Evolutionary conservation across 495 filamentous ascomycete species (phyloP).

Genomic region (Astrothelium subdiscretum): DNA sequence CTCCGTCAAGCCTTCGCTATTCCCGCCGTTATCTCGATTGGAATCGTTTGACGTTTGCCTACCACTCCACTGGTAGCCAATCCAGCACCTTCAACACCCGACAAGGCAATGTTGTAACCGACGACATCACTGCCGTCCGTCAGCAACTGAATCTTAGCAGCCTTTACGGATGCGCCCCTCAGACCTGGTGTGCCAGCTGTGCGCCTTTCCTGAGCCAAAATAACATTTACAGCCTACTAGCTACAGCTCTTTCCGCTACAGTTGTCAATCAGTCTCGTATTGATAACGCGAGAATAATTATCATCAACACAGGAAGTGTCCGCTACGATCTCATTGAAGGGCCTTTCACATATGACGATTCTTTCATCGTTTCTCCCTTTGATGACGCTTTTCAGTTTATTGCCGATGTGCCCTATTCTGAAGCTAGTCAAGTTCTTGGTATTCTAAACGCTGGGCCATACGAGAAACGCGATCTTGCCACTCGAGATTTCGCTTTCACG

Average conservation of each 20-base stretch:
- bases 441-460: conserved; percentile 32
- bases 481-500: conserved; percentile 20
- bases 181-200: conserved; percentile 31
- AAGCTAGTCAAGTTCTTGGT: conserved; percentile 23
- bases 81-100: conserved; percentile 22
- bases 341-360: conserved; percentile 30
- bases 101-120: conserved; percentile 15
- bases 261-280: conserved; percentile 25
- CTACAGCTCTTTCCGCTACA: conserved; percentile 21
- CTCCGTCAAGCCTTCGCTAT: conserved; percentile 16
- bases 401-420: conserved; percentile 25
- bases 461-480: conserved; percentile 29
- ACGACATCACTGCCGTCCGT: conserved; percentile 20
- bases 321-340: conserved; percentile 33
- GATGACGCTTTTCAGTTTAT: conserved; percentile 27
- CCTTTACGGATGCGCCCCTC: conserved; percentile 32
- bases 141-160: conserved; percentile 24
- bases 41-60: conserved; percentile 32
- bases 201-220: conserved; percentile 22
- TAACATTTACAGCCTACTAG: conserved; percentile 28
- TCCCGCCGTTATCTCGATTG: conserved; percentile 25
- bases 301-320: conserved; percentile 29
- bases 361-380: conserved; percentile 32
- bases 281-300: conserved; percentile 25
- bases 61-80: conserved; percentile 29